Percentiles rank a stretch among this genome's conserved stretches.
Evolutionary conservation across 2,329 filamentous ascomycete species (phyloP).

Genomic region (Tolypocladium ovalisporum): DNA sequence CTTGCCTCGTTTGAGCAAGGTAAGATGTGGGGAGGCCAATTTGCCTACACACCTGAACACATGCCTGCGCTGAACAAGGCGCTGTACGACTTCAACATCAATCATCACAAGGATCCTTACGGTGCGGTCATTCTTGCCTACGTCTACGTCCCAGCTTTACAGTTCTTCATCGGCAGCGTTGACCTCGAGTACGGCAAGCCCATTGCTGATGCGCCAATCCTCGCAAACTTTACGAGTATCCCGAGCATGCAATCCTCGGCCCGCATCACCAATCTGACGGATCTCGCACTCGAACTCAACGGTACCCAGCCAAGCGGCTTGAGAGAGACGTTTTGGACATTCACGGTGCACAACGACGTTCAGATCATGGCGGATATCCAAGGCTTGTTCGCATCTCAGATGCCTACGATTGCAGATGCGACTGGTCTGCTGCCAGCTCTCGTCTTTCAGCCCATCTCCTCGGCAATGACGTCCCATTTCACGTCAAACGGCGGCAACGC

Average conservation of each 20-base stretch:
- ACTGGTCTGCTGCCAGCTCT: background rate
- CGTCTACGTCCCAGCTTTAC: background rate
- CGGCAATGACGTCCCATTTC: background rate
- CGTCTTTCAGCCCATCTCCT: background rate
- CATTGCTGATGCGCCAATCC: background rate
- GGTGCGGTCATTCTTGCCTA: background rate
- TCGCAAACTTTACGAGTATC: background rate
- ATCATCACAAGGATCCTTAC: background rate
- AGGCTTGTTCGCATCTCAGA: background rate
- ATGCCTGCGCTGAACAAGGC: background rate
- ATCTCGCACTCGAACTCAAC: background rate
- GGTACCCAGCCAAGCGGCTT: background rate
- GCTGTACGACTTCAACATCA: background rate
- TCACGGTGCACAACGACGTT: background rate
- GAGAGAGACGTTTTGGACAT: background rate
- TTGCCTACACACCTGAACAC: background rate
- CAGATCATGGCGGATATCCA: background rate
- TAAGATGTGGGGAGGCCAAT: conserved; percentile 11
- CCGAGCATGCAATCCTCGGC: background rate
- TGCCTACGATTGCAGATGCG: background rate
- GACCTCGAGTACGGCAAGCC: background rate
- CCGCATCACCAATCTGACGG: background rate
- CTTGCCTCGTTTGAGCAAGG: conserved; percentile 9
- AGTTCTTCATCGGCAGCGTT: background rate
- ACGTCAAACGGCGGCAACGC: background rate